Percentiles rank a stretch among this genome's conserved stretches.
These are phyloP conservation scores for Tricholoma terreum DNA, from an alignment of 768 basidiomycete genomes.

Conservation along the genomic window DNA sequence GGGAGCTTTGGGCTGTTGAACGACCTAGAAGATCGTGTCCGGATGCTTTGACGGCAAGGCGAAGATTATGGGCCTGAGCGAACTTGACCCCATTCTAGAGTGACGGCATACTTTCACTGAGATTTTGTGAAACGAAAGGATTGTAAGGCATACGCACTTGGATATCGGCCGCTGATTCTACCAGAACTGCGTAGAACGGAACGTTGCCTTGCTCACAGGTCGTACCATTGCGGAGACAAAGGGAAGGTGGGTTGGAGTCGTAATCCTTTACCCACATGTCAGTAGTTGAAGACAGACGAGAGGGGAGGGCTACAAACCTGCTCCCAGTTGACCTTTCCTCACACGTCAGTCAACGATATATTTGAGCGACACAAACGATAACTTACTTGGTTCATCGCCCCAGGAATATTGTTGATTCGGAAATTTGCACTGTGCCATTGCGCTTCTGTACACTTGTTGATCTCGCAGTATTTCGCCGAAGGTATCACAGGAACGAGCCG, in stretches of 20 bases:
- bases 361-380: not conserved
- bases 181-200: slow-evolving; percentile 26
- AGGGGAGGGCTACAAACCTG: slow-evolving; percentile 5
- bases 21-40: slow-evolving; percentile 36
- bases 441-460: slow-evolving; percentile 6
- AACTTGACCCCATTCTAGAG: slow-evolving; percentile 29
- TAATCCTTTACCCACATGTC: slow-evolving; percentile 19
- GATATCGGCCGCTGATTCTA: slow-evolving; percentile 25
- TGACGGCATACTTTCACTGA: too few species aligned
- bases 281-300: not conserved
- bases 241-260: slow-evolving; percentile 21
- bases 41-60: slow-evolving; percentile 28
- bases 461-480: slow-evolving; percentile 18
- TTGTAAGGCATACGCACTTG: slow-evolving; percentile 18
- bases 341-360: not conserved
- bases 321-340: slow-evolving; percentile 11
- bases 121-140: too few species aligned
- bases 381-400: slow-evolving; percentile 18
- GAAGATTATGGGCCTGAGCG: slow-evolving; percentile 24
- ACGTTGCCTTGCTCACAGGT: slow-evolving; percentile 28
- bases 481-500: slow-evolving; percentile 20
- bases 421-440: slow-evolving; percentile 15
- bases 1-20: slow-evolving; percentile 29
- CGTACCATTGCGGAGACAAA: slow-evolving; percentile 19
- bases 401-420: slow-evolving; percentile 14